Base-by-base conservation (phyloP, 495 filamentous ascomycete genomes). In the Aspergillus nanangensis region DNA sequence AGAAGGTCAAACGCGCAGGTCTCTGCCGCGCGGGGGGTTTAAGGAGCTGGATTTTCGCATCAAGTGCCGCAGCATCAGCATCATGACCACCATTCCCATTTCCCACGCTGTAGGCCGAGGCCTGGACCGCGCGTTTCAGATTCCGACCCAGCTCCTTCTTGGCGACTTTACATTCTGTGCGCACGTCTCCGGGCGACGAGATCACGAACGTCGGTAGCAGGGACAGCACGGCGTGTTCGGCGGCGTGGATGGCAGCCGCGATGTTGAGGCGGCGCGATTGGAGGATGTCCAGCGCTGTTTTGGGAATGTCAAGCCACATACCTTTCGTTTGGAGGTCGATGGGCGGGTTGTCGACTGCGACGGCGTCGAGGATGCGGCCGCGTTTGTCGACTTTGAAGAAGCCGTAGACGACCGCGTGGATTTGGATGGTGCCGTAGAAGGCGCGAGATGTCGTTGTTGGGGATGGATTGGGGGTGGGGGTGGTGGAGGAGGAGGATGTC, bases 291-390 rank as follows among this genome's bases (percentile, higher is more conserved):
- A 98, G 81, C 0, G 90, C 90, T 4, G 49, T 59, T 38, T 80
- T 78, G 2, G 93, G 92, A 4, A 98, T 82, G 57, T 97, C 92
- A 18, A 98, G 80, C 93, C 93, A 98, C 86, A 95, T 90, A 38
- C 91, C 93, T 60, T 95, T 95, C 41, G 79, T 84, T 52, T 82
- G 71, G 34, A 88, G 78, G 23, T 92, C 74, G 42, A 96, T 87
- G 11, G 93, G 91, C 7, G 93, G 93, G 58, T 96, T 95, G 52
- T 95, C 87, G 14, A 98, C 90, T 32, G 88, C 79, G 2, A 96
- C 85, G 22, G 93, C 92, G 58, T 98, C 93, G 36, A 98, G 84
- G 38, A 98, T 83, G 19, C 86, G 81, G 32, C 84, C 77, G 41
- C 79, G 77, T 55, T 84, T 85, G 65, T 96, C 89, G 31, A 96